Conservation (phyloP, 2,329 filamentous ascomycete species). For the Hypoxylon sp. region DNA sequence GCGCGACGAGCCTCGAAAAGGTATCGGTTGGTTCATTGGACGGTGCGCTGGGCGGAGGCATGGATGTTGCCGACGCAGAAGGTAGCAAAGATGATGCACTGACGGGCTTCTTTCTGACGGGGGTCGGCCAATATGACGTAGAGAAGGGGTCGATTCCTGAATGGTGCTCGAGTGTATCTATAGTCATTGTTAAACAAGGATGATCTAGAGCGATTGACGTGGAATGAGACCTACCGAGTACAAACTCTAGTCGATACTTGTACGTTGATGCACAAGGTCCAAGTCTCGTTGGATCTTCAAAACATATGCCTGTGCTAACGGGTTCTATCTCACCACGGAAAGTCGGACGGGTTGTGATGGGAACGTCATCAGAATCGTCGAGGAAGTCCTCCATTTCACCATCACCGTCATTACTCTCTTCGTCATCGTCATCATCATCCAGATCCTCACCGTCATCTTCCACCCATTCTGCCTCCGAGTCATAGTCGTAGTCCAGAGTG, state of each 20-base stretch:
- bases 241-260: constrained; percentile 79
- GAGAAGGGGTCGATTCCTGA: constrained; percentile 85
- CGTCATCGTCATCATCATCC: constrained; percentile 75
- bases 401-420: constrained; percentile 76
- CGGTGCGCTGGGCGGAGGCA: constrained; percentile 46
- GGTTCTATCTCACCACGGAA: constrained; percentile 76
- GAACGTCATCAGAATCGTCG: constrained; percentile 82
- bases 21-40: constrained; percentile 37
- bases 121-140: constrained; percentile 77
- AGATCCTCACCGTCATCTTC: constrained; percentile 74
- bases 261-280: constrained; percentile 65
- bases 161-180: constrained; percentile 64
- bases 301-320: constrained; percentile 84
- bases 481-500: constrained; percentile 83
- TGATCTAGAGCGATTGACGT: constrained; percentile 36
- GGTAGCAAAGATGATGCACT: constrained; percentile 2
- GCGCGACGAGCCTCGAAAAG: constrained; percentile 34
- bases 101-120: constrained; percentile 49
- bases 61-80: constrained; percentile 32
- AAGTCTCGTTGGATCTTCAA: constrained; percentile 72
- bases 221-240: constrained; percentile 70
- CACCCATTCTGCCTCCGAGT: constrained; percentile 87
- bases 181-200: constrained; percentile 38
- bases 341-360: constrained; percentile 54
- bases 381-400: constrained; percentile 92